Evolutionary conservation across 495 filamentous ascomycete genomes (phyloP).

Genomic region (Tetracladium marchalianum): DNA sequence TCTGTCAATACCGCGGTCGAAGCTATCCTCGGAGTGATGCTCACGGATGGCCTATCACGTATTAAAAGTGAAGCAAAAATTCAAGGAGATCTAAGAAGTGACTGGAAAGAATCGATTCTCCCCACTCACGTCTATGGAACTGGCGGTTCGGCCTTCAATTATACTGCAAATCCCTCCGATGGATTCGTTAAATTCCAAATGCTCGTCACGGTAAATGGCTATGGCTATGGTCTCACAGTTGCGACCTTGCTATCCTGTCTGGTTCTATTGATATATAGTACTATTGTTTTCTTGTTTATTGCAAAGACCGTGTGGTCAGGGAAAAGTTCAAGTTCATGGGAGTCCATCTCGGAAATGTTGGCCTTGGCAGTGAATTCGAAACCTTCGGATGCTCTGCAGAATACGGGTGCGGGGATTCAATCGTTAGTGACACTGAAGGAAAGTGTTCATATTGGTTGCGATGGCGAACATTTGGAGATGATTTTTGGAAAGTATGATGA

Average conservation of each 20-base stretch:
- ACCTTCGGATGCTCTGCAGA: background rate
- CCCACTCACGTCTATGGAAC: slow-evolving; percentile 3
- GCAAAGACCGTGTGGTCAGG: background rate
- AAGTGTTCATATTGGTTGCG: background rate
- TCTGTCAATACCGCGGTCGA: slow-evolving; percentile 3
- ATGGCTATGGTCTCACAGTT: slow-evolving; percentile 5
- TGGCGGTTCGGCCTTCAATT: slow-evolving; percentile 8
- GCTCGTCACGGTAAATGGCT: slow-evolving; percentile 3
- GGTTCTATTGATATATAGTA: slow-evolving; percentile 3
- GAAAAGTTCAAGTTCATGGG: slow-evolving; percentile 5
- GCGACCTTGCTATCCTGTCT: background rate
- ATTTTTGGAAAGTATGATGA: background rate
- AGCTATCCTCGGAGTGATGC: slow-evolving; percentile 8
- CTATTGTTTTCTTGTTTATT: slow-evolving; percentile 3
- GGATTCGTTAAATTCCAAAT: slow-evolving; percentile 1
- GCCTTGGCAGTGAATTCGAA: slow-evolving; percentile 7
- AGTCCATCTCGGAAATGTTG: slow-evolving; percentile 6
- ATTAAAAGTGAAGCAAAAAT: background rate
- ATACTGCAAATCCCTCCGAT: background rate
- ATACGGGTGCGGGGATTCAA: slow-evolving; percentile 7
- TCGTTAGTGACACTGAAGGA: slow-evolving; percentile 2
- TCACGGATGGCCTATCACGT: slow-evolving; percentile 5
- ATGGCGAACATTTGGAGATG: slow-evolving; percentile 2
- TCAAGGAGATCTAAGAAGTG: slow-evolving; percentile 1
- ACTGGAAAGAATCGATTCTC: slow-evolving; percentile 2